These are phyloP conservation scores for Leccinellum luteum DNA, from an alignment of 768 basidiomycete species.

Conservation along the genomic window DNA sequence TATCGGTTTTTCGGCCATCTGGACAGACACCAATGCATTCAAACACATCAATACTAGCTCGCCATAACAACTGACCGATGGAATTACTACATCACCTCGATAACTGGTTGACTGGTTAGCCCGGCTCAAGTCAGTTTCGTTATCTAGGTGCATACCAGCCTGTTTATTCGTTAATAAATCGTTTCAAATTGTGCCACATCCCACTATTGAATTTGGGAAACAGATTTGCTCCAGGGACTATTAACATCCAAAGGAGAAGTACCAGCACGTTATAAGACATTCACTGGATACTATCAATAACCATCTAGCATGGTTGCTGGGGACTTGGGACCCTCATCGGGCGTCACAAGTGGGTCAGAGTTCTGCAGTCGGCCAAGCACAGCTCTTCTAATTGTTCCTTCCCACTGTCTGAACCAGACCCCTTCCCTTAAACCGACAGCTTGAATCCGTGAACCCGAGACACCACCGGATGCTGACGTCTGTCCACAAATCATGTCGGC, in stretches of 20 bases:
- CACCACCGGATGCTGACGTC: conserved; percentile 22
- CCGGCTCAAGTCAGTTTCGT: not conserved
- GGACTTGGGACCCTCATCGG: conserved; percentile 18
- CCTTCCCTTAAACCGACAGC: conserved; percentile 65
- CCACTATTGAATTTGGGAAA: conserved; percentile 1
- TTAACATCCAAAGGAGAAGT: not conserved
- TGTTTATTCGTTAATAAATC: conserved; percentile 23
- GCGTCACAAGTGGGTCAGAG: conserved; percentile 33
- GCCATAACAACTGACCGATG: not conserved
- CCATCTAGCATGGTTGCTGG: conserved; percentile 26
- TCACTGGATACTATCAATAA: conserved; percentile 6
- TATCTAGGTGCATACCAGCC: not conserved
- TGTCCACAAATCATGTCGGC: not conserved
- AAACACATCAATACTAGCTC: conserved; percentile 12
- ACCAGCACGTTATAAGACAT: not conserved
- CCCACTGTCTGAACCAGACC: conserved; percentile 80
- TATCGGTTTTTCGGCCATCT: conserved; percentile 26
- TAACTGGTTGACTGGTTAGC: not conserved
- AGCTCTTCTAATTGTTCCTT: conserved; percentile 59
- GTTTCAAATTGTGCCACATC: conserved; percentile 11
- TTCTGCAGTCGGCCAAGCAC: conserved; percentile 45
- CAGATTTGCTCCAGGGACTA: conserved; percentile 2
- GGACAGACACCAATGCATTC: conserved; percentile 30
- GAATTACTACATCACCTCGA: not conserved
- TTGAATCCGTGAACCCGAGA: conserved; percentile 34